Conservation (phyloP, 2,329 filamentous ascomycete species). For the Gaeumannomyces sp. region DNA sequence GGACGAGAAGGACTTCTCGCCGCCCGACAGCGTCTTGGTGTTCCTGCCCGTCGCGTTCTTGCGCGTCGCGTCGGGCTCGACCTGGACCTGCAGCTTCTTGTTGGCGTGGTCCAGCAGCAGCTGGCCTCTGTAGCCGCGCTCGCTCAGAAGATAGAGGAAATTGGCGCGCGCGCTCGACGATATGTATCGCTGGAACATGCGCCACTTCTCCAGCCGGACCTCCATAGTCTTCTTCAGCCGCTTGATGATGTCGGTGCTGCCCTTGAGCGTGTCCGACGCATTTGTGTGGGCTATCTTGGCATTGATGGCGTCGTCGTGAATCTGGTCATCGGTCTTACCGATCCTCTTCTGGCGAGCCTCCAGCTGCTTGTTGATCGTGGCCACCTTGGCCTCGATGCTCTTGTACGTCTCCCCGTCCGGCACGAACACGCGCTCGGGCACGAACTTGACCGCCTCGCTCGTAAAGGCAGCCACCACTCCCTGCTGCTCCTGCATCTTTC, state of each 20-base stretch:
- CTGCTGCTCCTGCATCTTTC: slow-evolving; percentile 40
- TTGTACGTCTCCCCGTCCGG: slow-evolving; percentile 56
- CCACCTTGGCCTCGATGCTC: slow-evolving; percentile 48
- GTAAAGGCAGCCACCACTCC: slow-evolving; percentile 47
- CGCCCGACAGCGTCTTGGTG: slow-evolving; percentile 88
- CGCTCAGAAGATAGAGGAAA: slow-evolving; percentile 82
- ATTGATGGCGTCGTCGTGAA: slow-evolving; percentile 42
- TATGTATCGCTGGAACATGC: slow-evolving; percentile 75
- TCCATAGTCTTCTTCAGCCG: slow-evolving; percentile 54
- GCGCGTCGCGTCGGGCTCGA: slow-evolving; percentile 65
- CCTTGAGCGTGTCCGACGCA: slow-evolving; percentile 37
- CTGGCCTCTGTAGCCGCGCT: slow-evolving; percentile 80
- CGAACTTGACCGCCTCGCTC: slow-evolving; percentile 47
- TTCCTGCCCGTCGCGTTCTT: slow-evolving; percentile 66
- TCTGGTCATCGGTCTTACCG: slow-evolving; percentile 60
- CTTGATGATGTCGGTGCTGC: slow-evolving; percentile 34
- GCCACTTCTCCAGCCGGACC: slow-evolving; percentile 69
- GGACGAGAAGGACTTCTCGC: slow-evolving; percentile 96
- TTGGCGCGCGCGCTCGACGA: slow-evolving; percentile 78
- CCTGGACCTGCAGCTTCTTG: slow-evolving; percentile 71
- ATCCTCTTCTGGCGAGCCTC: slow-evolving; percentile 47
- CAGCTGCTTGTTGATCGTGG: slow-evolving; percentile 53
- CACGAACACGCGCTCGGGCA: slow-evolving; percentile 51
- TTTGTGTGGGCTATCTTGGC: slow-evolving; percentile 33
- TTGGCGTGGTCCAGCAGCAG: slow-evolving; percentile 70